Base-by-base conservation (phyloP, 75 land plant species). In the Picea sitchensis region DNA sequence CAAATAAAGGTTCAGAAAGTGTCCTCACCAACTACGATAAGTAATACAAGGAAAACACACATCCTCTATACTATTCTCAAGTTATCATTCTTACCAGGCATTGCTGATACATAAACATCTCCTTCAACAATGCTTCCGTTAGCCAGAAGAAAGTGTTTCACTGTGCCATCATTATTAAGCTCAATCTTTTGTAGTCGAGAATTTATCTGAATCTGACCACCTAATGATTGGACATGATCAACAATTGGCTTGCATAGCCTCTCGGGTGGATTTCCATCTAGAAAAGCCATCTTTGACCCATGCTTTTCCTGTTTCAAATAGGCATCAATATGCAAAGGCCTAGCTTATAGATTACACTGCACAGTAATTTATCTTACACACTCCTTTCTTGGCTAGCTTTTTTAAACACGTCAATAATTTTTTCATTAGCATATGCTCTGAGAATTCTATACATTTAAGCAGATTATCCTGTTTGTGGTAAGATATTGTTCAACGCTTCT, bases 201-300 rank as follows among this genome's bases (percentile, higher is more conserved):
- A 82, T 95, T 92, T 64, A 98, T 78, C 38, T 73, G 89, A 26
- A 98, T 88, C 78, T 98, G 84, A 60, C 99, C 99, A 67, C 99
- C 99, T 41, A 82, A 76, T 69, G 90, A 85, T 71, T 61, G 68
- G 69, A 98, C 88, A 74, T 98, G 94, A 47, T 98, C 88, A 58
- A 92, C 98, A 81, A 98, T 88, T 23, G 99, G 99, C 87, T 88
- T 76, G 76, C 99, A 98, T 47, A 98, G 81, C 80, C 99, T 92
- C 86, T 98, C 99, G 6, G 98, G 99, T 21, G 99, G 99, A 78
- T 94, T 96, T 23, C 99, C 99, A 83, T 98, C 99, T 62, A 98
- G 80, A 78, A 98, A 98, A 18, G 98, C 98, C 99, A 98, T 98
- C 84, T 98, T 98, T 23, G 99, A 98, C 9, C 99, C 98, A 85